Evolutionary conservation across 2,329 filamentous ascomycete genomes (phyloP), one percentile per base, ranked within the genome.

Genomic region (Fusarium cyanostomum): DNA sequence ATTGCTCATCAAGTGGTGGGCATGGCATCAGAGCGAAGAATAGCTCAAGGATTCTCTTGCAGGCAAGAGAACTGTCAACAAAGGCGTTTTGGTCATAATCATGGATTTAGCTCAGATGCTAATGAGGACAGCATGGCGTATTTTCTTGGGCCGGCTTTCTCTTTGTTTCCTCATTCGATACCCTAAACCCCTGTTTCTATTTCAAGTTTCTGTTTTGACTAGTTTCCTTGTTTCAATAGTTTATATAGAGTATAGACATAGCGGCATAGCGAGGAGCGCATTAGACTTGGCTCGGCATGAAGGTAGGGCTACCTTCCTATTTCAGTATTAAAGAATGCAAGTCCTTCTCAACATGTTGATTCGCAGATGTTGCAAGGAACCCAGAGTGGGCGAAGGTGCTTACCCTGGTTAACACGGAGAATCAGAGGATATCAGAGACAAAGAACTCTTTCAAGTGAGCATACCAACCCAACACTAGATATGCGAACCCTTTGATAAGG

Each of bases 201-300:
- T 21, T 21, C 21, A 21, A 21, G 11, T 37, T 35, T 15, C 5
- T 18, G 7, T 34, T n/a, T 28, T 18, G 24, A 6, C 37, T 16
- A 9, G 26, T 24, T 39, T 33, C 28, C 21, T 50, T 61, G 45
- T 52, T 58, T 56, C 9, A 7, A 21, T 28, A n/a, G 12, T 34
- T 38, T 24, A 15, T 30, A 31, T 43, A 41, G 34, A 37, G 31
- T 24, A 43, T 45, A 18, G 39, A 13, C 24, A 49, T 26, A 27
- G 16, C 28, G 44, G 44, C 54, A 66, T 55, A 59, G 44, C 39
- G 33, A 46, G 21, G 15, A 38, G 38, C 44, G 46, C 56, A 53
- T 65, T 54, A 42, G 60, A 49, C 30, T 62, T 41, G 41, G 21
- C 42, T 49, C 30, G 45, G 39, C 18, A 59, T 31, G 45, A 26